Evolutionary conservation across 176 grass and related monocot species (phyloP).

Genomic region (Oryza glaberrima): DNA sequence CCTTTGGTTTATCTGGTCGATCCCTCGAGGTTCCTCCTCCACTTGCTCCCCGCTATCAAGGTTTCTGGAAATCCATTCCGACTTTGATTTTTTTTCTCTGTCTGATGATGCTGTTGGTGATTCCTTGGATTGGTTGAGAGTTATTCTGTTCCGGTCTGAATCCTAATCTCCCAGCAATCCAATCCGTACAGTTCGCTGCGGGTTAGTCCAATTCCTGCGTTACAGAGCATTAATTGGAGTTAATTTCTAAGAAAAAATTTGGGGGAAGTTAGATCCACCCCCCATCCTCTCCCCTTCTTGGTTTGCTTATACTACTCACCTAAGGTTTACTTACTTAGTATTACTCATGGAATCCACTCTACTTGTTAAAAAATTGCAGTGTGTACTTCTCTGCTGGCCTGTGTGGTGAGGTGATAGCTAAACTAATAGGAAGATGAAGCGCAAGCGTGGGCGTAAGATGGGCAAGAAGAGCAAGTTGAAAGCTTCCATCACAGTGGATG

Average conservation of each 20-base stretch:
- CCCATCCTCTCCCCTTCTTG: not conserved
- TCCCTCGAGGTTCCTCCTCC: too few relatives aligned
- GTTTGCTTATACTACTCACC: not conserved
- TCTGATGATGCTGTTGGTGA: too few relatives aligned
- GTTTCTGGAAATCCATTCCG: too few relatives aligned
- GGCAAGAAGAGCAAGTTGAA: slow-evolving; percentile 32
- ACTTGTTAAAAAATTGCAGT: not conserved
- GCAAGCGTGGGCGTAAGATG: slow-evolving; percentile 46
- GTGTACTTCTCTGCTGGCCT: not conserved
- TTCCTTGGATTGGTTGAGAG: too few relatives aligned
- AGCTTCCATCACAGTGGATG: not conserved
- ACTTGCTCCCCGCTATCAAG: too few relatives aligned
- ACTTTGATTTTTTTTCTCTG: too few relatives aligned
- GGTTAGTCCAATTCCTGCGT: not conserved
- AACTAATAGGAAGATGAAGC: slow-evolving; percentile 51
- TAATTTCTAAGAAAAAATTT: not conserved
- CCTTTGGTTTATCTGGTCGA: too few relatives aligned
- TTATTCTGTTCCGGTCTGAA: too few relatives aligned
- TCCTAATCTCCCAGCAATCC: not conserved
- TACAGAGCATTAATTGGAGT: not conserved
- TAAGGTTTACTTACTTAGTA: not conserved
- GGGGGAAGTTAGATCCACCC: not conserved
- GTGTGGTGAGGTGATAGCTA: not conserved
- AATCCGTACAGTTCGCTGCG: not conserved
- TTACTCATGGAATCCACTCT: not conserved